Conservation (phyloP, 352 stramenopile genomes). For the Phytophthora quininea region DNA sequence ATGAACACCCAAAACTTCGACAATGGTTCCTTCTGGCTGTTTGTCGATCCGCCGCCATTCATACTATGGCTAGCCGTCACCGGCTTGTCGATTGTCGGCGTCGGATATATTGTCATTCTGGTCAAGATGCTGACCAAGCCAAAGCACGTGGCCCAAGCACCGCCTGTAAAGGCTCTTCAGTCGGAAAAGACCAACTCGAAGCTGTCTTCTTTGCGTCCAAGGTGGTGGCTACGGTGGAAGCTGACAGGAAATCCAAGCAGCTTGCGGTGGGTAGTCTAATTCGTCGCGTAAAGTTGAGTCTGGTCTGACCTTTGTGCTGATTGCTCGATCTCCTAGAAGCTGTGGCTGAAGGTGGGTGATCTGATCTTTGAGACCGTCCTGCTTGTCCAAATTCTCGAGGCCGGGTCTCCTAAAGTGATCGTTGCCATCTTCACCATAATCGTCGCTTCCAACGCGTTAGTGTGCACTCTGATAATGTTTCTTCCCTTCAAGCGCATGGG, state of each 20-base stretch:
- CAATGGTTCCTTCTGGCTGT: constrained; percentile 32
- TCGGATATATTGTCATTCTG: constrained; percentile 17
- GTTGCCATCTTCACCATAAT: constrained; percentile 9
- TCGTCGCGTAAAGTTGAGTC: not conserved
- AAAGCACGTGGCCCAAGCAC: not conserved
- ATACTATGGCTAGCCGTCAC: constrained; percentile 10
- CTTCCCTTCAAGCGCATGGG: not conserved
- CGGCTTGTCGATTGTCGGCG: constrained; percentile 5
- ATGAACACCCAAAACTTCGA: constrained; percentile 33
- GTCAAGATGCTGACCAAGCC: not conserved
- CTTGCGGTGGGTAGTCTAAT: not conserved
- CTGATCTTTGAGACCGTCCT: constrained; percentile 6
- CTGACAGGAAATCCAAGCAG: not conserved
- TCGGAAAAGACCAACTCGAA: not conserved
- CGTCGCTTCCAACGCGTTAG: constrained; percentile 7
- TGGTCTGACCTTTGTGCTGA: not conserved
- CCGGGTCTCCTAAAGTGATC: constrained; percentile 1
- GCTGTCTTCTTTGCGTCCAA: not conserved
- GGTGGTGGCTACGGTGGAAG: not conserved
- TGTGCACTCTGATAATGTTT: constrained; percentile 6
- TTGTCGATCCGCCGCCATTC: constrained; percentile 8
- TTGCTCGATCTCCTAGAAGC: constrained; percentile 5
- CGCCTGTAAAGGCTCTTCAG: not conserved
- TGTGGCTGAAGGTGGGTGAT: constrained; percentile 15
- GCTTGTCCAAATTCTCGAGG: constrained; percentile 16